Percentiles rank a stretch among this genome's conserved stretches.
phyloP scores from a whole-genome alignment of 345 rosid species.

The Durio zibethinus region DNA sequence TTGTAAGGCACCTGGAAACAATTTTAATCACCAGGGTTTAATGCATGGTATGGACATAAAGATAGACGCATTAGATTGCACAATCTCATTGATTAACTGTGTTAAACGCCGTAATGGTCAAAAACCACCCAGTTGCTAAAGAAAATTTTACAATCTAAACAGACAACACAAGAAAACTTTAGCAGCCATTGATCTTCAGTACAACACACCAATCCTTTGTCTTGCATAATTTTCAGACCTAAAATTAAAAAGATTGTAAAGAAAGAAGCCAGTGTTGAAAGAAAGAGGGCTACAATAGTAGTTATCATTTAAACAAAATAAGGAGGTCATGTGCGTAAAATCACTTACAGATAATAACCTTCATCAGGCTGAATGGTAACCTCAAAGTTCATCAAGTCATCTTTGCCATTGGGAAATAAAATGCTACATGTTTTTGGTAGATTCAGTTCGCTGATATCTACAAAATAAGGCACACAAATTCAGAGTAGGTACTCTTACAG shows the following conservation, averaged over 20 bases:
- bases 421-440: conserved; percentile 40
- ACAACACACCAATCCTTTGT: not conserved
- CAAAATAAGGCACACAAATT: conserved; percentile 13
- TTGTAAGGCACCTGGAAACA: not conserved
- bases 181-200: not conserved
- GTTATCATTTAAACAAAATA: conserved; percentile 6
- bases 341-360: conserved; percentile 44
- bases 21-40: not conserved
- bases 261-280: not conserved
- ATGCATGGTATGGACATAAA: too few species aligned
- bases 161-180: not conserved
- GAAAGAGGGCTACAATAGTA: not conserved
- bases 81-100: not conserved
- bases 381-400: conserved; percentile 49
- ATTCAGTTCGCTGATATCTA: conserved; percentile 44
- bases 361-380: conserved; percentile 48
- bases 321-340: not conserved
- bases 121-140: not conserved
- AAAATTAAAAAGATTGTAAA: not conserved
- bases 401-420: conserved; percentile 43
- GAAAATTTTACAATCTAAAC: not conserved
- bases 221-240: not conserved
- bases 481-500: not conserved
- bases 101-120: not conserved
- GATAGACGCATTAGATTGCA: not conserved